Base-by-base conservation (phyloP, 805 yeast genomes). In the Candida awuae region DNA sequence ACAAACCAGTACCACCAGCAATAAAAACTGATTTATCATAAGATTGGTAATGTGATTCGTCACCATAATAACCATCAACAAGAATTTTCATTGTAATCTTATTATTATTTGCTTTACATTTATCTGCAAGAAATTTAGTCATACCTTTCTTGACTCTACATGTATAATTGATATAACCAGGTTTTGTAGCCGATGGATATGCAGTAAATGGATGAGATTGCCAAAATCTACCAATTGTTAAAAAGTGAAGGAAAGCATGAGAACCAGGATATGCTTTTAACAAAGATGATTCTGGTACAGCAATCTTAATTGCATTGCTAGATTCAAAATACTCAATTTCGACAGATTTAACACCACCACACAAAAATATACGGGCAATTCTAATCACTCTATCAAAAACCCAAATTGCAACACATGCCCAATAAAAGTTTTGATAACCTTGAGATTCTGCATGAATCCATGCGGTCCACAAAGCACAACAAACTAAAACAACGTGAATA, bases 1-100 rank as follows among this genome's bases (percentile, higher is more conserved):
- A 78, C 37, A 83, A 65, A 38, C 92, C 92, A 38, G 76, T 76
- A 22, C 92, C 90, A 34, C 86, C 88, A 7, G 88, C 81, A 18
- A 82, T 45, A 32, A 79, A 67, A 6, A 80, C 65, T 6, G 78
- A 70, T 41, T 71, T 68, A 35, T 75, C 71, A 48, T 70, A 80
- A 32, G 63, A 59, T 19, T 63, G 65, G 19, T 75, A 65, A 4
- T 80, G 71, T 4, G 70, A 56, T 12, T 70, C 52, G 34, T 68
- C 65, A 3, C 90, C 88, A 52, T 84, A 83, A 6, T 88, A 88
- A 1, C 92, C 92, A 52, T 83, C 94, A 7, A 76, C 51, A 3
- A 63, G 50, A 13, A 67, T 58, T 23, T 59, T 62, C 34, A 71
- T 54, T 20, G 57, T 45, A 16, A 29, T 13, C 29, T 34, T 18